Base-by-base conservation (phyloP, 257 asterid species). In the Mentha longifolia region DNA sequence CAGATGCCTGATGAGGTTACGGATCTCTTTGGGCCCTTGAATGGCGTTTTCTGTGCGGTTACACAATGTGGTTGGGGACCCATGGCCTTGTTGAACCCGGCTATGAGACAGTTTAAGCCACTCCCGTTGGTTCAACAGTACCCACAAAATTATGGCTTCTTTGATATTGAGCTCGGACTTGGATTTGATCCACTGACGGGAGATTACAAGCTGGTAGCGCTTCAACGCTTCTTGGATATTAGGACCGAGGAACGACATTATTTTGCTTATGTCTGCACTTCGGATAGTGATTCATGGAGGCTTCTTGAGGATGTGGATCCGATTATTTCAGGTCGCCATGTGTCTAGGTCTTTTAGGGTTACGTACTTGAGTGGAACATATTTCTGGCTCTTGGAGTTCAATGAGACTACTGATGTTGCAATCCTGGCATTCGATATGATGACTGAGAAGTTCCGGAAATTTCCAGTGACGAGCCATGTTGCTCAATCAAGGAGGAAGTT, bases 41-140 rank as follows among this genome's bases (percentile, higher is more conserved):
- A 86, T 69, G 88, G 87, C 11, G 22, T 84, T 16, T 74, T 86
- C 51, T 74, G 82, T 17, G 63, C 74, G 20, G 77, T 71, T 11
- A 66, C 58, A 17, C 15, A 60, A 45, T 39, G 57, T 60, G 19
- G 20, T n/a, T 50, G 59, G 3, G 75, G 73, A 8, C 51, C 45
- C 6, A 64, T 79, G 75, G 80, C 78, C 20, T 67, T 84, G 43
- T 69, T 82, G 81, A 86, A 86, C 71, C 89, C 84, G 3, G 76
- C 86, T 19, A 74, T 64, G 19, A 78, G 81, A 49, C 83, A 86
- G 77, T 73, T 80, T 17, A 82, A 70, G 79, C 83, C 78, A 19
- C 77, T 79, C 67, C 80, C 82, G 1, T 33, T 42, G 2, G 8
- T 50, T 50, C 74, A 51, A n/a, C 22, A 8, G 8, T 15, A 5